Evolutionary conservation across 768 basidiomycete species (phyloP).

Genomic region (Auriculariales sp.): DNA sequence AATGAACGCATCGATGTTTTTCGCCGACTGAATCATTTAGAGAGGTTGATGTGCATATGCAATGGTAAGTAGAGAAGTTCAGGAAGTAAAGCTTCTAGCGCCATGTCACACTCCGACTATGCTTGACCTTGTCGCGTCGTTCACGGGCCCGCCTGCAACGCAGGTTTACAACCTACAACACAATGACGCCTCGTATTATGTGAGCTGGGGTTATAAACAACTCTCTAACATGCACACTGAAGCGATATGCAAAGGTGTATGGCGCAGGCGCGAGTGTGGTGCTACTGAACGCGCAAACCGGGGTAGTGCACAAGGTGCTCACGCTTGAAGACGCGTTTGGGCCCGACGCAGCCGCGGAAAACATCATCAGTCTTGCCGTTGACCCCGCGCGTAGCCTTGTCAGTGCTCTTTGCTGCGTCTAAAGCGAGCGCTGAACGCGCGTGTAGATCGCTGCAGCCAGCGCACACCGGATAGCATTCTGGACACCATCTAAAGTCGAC

Average conservation of each 20-base stretch:
- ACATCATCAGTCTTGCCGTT: slow-evolving; percentile 48
- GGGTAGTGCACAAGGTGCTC: slow-evolving; percentile 52
- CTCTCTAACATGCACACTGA: neutral
- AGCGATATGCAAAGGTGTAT: slow-evolving; percentile 2
- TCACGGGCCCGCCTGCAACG: neutral
- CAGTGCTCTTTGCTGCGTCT: slow-evolving; percentile 18
- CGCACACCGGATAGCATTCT: slow-evolving; percentile 53
- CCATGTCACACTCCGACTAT: too few species aligned
- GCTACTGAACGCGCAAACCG: slow-evolving; percentile 53
- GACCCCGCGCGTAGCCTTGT: slow-evolving; percentile 76
- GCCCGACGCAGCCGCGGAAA: slow-evolving; percentile 27
- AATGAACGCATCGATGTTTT: too few species aligned
- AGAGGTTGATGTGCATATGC: too few species aligned
- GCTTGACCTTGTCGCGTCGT: neutral
- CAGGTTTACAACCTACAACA: neutral
- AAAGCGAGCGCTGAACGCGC: neutral
- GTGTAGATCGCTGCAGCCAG: slow-evolving; percentile 60
- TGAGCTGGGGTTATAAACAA: neutral
- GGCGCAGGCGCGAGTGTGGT: slow-evolving; percentile 27
- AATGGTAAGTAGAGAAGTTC: too few species aligned
- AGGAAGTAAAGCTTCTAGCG: too few species aligned
- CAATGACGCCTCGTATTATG: neutral
- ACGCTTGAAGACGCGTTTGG: slow-evolving; percentile 77
- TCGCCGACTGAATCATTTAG: too few species aligned
- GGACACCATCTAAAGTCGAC: slow-evolving; percentile 58